These are phyloP conservation scores for Mycena sanguinolenta DNA, from an alignment of 768 basidiomycete species.

Conservation along the genomic window DNA sequence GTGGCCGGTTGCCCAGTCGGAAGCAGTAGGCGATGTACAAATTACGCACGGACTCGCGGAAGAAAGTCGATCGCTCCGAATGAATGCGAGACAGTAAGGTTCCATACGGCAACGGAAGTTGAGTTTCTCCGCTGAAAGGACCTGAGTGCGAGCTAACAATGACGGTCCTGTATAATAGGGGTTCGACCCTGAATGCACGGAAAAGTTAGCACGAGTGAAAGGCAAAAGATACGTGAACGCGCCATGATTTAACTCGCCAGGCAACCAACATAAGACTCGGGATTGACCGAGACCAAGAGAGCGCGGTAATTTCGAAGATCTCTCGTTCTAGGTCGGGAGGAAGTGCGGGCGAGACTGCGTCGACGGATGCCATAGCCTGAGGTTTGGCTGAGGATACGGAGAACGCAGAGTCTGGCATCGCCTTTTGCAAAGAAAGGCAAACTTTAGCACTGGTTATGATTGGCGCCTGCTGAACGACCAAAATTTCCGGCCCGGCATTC, in stretches of 20 bases:
- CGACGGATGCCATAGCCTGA: neutral
- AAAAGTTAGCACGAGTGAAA: neutral
- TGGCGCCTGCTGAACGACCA: no score
- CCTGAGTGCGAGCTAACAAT: neutral
- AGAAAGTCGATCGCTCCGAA: neutral
- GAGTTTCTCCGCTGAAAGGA: neutral
- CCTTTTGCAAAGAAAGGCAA: no score
- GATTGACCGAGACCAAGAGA: neutral
- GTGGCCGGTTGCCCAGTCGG: no score
- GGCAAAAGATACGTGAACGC: neutral
- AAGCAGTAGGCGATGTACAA: neutral
- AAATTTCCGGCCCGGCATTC: no score
- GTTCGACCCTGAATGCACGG: neutral
- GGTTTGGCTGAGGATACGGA: no score
- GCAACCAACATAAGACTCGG: neutral
- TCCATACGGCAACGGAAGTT: neutral
- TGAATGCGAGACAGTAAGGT: neutral
- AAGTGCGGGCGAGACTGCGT: neutral
- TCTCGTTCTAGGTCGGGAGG: slow-evolving; percentile 3
- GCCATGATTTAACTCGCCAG: neutral
- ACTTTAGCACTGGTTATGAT: no score
- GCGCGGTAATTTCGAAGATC: slow-evolving; percentile 33
- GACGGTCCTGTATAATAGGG: neutral
- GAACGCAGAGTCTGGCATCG: no score
- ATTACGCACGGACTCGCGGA: neutral